These are phyloP conservation scores for Hymenoscyphus salicellus DNA, from an alignment of 2,329 filamentous ascomycete genomes.

Conservation along the genomic window DNA sequence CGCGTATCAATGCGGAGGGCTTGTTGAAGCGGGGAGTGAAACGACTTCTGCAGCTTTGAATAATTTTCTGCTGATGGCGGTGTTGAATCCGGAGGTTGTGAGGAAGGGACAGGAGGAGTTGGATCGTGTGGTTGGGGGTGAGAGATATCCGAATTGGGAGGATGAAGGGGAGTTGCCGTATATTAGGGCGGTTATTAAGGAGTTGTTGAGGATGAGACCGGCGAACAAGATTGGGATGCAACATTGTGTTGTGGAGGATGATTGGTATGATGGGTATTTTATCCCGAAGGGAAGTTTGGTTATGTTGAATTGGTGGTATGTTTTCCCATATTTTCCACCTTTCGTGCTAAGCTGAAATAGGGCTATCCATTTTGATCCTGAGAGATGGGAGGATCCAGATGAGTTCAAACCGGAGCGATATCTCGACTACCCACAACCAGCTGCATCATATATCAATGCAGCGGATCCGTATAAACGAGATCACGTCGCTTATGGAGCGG, in stretches of 20 bases:
- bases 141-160: constrained; percentile 37
- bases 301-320: constrained; percentile 39
- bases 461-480: constrained; percentile 31
- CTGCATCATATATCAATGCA: constrained; percentile 25
- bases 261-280: constrained; percentile 37
- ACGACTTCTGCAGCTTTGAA: constrained; percentile 35
- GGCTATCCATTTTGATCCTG: constrained; percentile 39
- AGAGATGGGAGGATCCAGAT: constrained; percentile 42
- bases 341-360: constrained; percentile 18
- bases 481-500: constrained; percentile 35
- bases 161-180: constrained; percentile 42
- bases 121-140: constrained; percentile 39
- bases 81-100: constrained; percentile 38
- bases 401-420: constrained; percentile 44
- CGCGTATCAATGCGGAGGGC: constrained; percentile 44
- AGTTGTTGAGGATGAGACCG: constrained; percentile 43
- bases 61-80: constrained; percentile 39
- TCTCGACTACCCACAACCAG: constrained; percentile 16
- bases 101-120: constrained; percentile 41
- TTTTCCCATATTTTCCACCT: neutral
- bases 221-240: constrained; percentile 31
- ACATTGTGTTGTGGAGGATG: constrained; percentile 35
- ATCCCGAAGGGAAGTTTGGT: constrained; percentile 42
- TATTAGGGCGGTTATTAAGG: constrained; percentile 42
- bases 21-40: constrained; percentile 42